Conservation (phyloP, 495 filamentous ascomycete species). For the Filosporella fistucella region DNA sequence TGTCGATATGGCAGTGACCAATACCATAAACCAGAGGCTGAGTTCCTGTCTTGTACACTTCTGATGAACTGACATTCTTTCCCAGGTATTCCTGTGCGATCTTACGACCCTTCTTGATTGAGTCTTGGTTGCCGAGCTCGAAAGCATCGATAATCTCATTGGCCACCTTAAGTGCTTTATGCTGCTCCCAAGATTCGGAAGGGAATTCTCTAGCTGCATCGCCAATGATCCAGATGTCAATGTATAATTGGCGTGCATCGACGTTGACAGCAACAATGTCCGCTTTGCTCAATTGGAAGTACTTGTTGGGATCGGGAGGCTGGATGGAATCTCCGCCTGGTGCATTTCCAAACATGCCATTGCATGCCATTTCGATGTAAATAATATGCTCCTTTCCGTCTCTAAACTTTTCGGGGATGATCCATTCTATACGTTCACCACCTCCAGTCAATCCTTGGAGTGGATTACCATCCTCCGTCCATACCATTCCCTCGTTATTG, state of each 20-base stretch:
- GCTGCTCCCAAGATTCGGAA: conserved; percentile 75
- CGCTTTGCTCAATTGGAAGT: conserved; percentile 71
- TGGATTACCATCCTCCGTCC: conserved; percentile 81
- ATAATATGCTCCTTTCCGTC: conserved; percentile 85
- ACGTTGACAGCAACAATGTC: conserved; percentile 86
- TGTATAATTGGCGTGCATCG: conserved; percentile 73
- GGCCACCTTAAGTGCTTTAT: conserved; percentile 75
- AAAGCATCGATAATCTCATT: conserved; percentile 89
- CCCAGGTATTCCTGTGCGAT: conserved; percentile 83
- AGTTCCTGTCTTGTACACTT: conserved; percentile 76
- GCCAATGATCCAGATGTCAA: conserved; percentile 95
- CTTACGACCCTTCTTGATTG: conserved; percentile 71
- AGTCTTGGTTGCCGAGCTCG: conserved; percentile 71
- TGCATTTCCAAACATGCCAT: conserved; percentile 96
- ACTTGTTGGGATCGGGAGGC: conserved; percentile 77
- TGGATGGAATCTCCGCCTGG: conserved; percentile 81
- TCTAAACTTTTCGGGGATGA: conserved; percentile 71
- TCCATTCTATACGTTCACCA: conserved; percentile 85
- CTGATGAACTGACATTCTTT: conserved; percentile 69
- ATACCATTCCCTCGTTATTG: conserved; percentile 87
- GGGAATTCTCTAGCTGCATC: conserved; percentile 82
- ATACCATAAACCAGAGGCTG: conserved; percentile 79
- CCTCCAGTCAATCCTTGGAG: conserved; percentile 92
- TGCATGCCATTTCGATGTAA: conserved; percentile 98
- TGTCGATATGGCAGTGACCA: conserved; percentile 96